Evolutionary conservation across 495 filamentous ascomycete genomes (phyloP).

Genomic region (Neurospora sp.): DNA sequence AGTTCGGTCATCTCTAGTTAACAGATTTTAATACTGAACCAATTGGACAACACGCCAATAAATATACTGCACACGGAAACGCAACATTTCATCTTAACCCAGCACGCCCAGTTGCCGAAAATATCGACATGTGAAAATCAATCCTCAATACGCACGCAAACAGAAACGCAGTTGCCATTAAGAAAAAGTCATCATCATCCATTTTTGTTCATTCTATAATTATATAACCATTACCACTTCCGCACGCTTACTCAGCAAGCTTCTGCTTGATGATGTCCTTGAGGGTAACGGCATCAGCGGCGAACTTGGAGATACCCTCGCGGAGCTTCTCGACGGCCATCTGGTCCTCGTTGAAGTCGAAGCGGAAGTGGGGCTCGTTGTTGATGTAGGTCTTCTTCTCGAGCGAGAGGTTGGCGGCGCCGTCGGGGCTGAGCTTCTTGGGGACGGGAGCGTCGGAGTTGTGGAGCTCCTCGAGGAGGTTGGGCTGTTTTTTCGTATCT

Average conservation of each 20-base stretch:
- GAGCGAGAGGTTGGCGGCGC: slow-evolving; percentile 59
- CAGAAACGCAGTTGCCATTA: background rate
- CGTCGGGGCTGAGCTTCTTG: slow-evolving; percentile 76
- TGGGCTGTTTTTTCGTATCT: slow-evolving; percentile 45
- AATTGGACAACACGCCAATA: background rate
- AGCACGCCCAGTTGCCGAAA: background rate
- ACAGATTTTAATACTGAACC: background rate
- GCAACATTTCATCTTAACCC: background rate
- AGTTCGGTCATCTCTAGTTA: background rate
- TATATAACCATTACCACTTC: background rate
- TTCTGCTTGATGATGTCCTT: slow-evolving; percentile 86
- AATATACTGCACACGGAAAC: background rate
- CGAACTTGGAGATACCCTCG: slow-evolving; percentile 98
- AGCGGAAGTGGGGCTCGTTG: slow-evolving; percentile 86
- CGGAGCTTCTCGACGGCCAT: slow-evolving; percentile 99
- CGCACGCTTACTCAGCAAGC: slow-evolving; percentile 38
- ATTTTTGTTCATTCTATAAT: background rate
- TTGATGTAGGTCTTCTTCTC: slow-evolving; percentile 84
- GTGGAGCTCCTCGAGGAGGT: slow-evolving; percentile 85
- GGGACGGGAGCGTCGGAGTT: slow-evolving; percentile 70
- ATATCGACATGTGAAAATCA: background rate
- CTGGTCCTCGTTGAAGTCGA: slow-evolving; percentile 98
- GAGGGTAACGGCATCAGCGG: slow-evolving; percentile 86
- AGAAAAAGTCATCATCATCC: background rate
- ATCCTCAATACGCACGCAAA: background rate